Evolutionary conservation across 2,329 filamentous ascomycete species (phyloP), one percentile per base, ranked within the genome.

Genomic region (Penicillium sclerotigenum): DNA sequence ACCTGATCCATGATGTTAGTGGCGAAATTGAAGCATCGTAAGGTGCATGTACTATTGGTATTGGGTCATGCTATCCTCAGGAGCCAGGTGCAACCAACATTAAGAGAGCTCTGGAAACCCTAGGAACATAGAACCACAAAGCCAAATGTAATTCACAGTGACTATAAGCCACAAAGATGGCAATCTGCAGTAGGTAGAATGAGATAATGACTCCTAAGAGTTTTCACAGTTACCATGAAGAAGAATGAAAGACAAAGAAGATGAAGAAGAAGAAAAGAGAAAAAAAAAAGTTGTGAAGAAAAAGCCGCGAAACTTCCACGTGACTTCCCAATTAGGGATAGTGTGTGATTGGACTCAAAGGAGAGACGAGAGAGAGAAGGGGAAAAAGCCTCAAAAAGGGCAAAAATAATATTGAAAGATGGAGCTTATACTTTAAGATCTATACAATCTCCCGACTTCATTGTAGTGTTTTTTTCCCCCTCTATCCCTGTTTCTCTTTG

Each of bases 1-100:
- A 53, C 54, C 59, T 64, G 58, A 63, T 40, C 60, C 62, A 52
- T 56, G n/a, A 29, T 31, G 55, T 65, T 60, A 60, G 58, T 63
- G 51, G 56, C 20, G 43, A 50, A 31, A 52, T 46, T 31, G n/a
- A 29, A 34, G 38, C 13, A 52, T 59, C 56, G 26, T 55, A 49
- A 49, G 36, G 20, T 48, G 16, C 20, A 16, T 16, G 14, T 24
- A 24, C 5, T 31, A 11, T 31, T 14, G 28, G 20, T 13, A 54
- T 34, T 18, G 20, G 5, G 45, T 56, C 48, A 60, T 59, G 20
- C 33, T 31, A 40, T 37, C n/a, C n/a, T 37, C 16, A 43, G 13
- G 9, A 41, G 24, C 47, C 40, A 56, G 13, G 28, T 34, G 47
- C 33, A 46, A 31, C 46, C 47, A 38, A 13, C 47, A 56, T 56